Percentiles rank a stretch among this genome's conserved stretches.
These are phyloP conservation scores for Leccinum sublutescens DNA, from an alignment of 768 basidiomycete species.

Conservation along the genomic window DNA sequence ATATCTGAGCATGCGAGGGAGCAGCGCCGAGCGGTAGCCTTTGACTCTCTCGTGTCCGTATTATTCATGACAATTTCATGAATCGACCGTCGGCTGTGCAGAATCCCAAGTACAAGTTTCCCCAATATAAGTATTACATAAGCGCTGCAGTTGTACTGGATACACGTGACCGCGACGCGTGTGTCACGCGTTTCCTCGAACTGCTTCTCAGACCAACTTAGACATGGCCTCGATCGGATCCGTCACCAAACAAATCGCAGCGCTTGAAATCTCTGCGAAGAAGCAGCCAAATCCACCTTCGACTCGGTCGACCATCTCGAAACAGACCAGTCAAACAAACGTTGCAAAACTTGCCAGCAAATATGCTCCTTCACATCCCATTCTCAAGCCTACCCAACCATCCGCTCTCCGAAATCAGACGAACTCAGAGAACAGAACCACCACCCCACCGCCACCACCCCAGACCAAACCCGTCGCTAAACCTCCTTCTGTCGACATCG, in stretches of 20 bases:
- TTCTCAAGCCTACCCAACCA: slow-evolving; percentile 31
- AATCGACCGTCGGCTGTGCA: too few relatives aligned
- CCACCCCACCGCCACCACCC: slow-evolving; percentile 17
- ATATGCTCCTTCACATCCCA: slow-evolving; percentile 62
- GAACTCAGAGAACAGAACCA: slow-evolving; percentile 24
- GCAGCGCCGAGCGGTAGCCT: too few relatives aligned
- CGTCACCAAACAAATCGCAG: slow-evolving; percentile 66
- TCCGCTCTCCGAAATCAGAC: slow-evolving; percentile 46
- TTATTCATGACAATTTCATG: too few relatives aligned
- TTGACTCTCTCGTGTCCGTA: too few relatives aligned
- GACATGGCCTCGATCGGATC: slow-evolving; percentile 48
- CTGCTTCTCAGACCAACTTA: background rate
- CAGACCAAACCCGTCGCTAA: slow-evolving; percentile 21
- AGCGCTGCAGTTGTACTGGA: background rate
- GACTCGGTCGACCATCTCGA: slow-evolving; percentile 39
- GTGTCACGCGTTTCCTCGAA: slow-evolving; percentile 7
- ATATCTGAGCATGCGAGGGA: too few relatives aligned
- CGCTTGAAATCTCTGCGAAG: slow-evolving; percentile 60
- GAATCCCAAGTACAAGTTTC: background rate
- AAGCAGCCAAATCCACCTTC: slow-evolving; percentile 38
- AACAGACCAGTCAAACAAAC: slow-evolving; percentile 57
- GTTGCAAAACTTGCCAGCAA: slow-evolving; percentile 74
- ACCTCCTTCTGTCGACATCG: slow-evolving; percentile 60
- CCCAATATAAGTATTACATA: background rate
- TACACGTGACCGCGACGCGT: slow-evolving; percentile 32